Conservation (phyloP, 1,139 yeast species). For the Suhomyces bokatorum region DNA sequence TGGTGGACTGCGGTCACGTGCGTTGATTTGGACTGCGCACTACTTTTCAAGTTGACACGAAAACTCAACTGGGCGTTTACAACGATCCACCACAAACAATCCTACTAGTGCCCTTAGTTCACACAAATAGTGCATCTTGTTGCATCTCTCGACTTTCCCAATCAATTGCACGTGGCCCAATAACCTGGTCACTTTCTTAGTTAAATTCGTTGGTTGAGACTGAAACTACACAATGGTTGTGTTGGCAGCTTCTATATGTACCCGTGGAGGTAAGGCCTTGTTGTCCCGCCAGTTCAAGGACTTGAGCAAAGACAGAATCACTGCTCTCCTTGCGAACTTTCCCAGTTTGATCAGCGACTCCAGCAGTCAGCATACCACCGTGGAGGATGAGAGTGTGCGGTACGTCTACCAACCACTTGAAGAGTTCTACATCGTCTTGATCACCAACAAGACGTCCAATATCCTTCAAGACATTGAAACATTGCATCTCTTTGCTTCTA, state of each 20-base stretch:
- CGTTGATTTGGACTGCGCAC: conserved; percentile 4
- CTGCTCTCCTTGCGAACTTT: conserved; percentile 82
- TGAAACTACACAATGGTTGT: conserved; percentile 33
- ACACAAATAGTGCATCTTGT: background rate
- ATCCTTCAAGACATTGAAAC: conserved; percentile 95
- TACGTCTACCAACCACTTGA: conserved; percentile 96
- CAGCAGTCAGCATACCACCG: conserved; percentile 87
- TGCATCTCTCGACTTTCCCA: background rate
- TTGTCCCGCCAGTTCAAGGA: conserved; percentile 92
- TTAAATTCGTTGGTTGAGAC: background rate
- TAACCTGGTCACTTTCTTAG: background rate
- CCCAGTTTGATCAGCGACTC: conserved; percentile 74
- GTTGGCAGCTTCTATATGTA: conserved; percentile 92
- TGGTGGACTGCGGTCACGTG: conserved; percentile 1
- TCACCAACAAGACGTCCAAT: conserved; percentile 89
- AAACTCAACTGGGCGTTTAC: conserved; percentile 9
- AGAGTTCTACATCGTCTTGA: conserved; percentile 86
- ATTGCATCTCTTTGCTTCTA: conserved; percentile 78
- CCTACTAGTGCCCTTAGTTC: background rate
- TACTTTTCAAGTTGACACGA: conserved; percentile 15
- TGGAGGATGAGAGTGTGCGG: conserved; percentile 89
- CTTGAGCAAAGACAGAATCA: conserved; percentile 79
- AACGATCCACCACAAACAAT: conserved; percentile 5
- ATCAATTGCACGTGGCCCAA: conserved; percentile 4
- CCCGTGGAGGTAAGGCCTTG: conserved; percentile 92